A percentile compares a stretch with the other conserved stretches of the same genome.
phyloP scores from a whole-genome alignment of 352 stramenopile species.

The Globisporangium parvum region DNA sequence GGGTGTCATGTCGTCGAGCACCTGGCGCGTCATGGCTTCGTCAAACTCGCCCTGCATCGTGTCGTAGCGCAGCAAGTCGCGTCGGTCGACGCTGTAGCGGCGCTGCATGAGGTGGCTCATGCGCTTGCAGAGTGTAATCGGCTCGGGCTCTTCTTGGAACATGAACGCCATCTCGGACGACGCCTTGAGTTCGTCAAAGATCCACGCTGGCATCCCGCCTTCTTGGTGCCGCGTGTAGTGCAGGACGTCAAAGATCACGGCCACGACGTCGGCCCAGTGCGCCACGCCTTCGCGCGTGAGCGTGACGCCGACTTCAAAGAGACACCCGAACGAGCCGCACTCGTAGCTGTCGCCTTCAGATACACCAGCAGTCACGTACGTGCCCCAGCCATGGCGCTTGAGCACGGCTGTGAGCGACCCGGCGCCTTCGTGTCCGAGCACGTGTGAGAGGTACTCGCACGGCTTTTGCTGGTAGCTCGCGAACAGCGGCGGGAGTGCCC shows the following conservation, averaged over 20 bases:
- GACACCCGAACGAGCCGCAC: slow-evolving; percentile 47
- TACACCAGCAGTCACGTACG: slow-evolving; percentile 38
- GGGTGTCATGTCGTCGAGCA: slow-evolving; percentile 41
- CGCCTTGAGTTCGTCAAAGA: slow-evolving; percentile 49
- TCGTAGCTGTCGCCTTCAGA: slow-evolving; percentile 51
- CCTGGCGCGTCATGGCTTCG: slow-evolving; percentile 6
- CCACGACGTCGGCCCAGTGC: slow-evolving; percentile 37
- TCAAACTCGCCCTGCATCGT: slow-evolving; percentile 47
- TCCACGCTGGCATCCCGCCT: slow-evolving; percentile 27
- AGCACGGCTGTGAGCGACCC: slow-evolving; percentile 35
- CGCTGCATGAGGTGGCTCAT: slow-evolving; percentile 57
- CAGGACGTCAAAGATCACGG: slow-evolving; percentile 44
- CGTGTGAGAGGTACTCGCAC: slow-evolving; percentile 37
- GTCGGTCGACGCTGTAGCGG: slow-evolving; percentile 27
- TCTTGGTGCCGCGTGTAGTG: slow-evolving; percentile 13
- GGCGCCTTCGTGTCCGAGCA: slow-evolving; percentile 49
- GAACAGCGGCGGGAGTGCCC: slow-evolving; percentile 41
- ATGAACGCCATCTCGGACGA: slow-evolving; percentile 45
- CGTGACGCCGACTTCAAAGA: slow-evolving; percentile 51
- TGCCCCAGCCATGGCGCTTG: slow-evolving; percentile 34
- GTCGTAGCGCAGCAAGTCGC: slow-evolving; percentile 56
- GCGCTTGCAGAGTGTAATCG: slow-evolving; percentile 28
- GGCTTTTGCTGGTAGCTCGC: slow-evolving; percentile 41
- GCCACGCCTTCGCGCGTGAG: slow-evolving; percentile 36
- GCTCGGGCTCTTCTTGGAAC: slow-evolving; percentile 57